Evolutionary conservation across 2,329 filamentous ascomycete genomes (phyloP), one percentile per base, ranked within the genome.

Genomic region (Achaetomium macrosporum): DNA sequence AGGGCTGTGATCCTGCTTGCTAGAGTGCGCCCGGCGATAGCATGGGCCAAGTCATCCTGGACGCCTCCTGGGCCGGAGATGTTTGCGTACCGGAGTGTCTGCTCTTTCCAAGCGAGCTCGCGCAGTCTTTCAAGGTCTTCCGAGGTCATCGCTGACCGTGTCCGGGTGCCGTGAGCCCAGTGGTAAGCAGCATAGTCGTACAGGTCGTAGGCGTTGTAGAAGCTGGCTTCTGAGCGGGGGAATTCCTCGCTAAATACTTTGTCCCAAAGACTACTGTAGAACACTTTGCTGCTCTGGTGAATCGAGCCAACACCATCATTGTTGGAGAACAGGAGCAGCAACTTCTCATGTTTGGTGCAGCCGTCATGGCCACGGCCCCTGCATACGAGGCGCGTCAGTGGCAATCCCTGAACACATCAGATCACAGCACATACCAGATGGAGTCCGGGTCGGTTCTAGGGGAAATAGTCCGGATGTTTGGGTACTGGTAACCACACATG

Each of bases 401-500:
- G 10, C 31, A 29, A n/a, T 3, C 8, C 17, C 13, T 16, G n/a
- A 29, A 3, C 17, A 6, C 9, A 1, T 4, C 11, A 0, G 8
- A 13, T 20, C 12, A 1, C 10, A 25, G n/a, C 37, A 16, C 35
- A 8, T 47, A 79, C 78, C 67, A 72, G 36, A 75, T 66, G 12
- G 72, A 76, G 16, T 70, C 67, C 11, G 67, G 70, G 52, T 81
- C 76, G 6, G 67, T 59, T 0, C 56, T 67, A n/a, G 50, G 25
- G 1, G 75, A 71, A 8, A 83, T 66, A 0, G 79, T 77, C 42
- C 76, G 71, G 36, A 95, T 72, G 1, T 81, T 81, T 16, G 92
- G 85, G 59, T 95, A 82, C 65, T 95, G 90, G 65, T 91, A 95
- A 10, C 90, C 90, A 50, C 79, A 72, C 62, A 95, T 69, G 0